Conservation (phyloP, 148 eudicot species). For the Persicaria maculosa region DNA sequence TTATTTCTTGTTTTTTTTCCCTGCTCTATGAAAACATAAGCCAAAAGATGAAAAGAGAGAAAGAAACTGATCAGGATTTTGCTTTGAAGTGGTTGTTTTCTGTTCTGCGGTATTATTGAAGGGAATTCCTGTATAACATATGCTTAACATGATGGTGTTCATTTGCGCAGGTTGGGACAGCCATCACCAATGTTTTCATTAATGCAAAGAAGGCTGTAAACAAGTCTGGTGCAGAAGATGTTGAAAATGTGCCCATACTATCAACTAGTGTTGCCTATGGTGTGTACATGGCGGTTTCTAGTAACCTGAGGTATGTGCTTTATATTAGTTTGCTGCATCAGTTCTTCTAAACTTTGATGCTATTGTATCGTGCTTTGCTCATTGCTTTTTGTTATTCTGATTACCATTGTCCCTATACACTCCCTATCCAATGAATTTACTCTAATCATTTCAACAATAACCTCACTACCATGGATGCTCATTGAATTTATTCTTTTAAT, state of each 20-base stretch:
- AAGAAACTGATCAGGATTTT: no score
- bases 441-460: no score
- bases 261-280: slow-evolving; percentile 90
- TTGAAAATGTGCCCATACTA: slow-evolving; percentile 66
- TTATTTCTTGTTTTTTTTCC: no score
- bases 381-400: no score
- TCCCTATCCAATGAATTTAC: not conserved
- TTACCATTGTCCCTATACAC: not conserved
- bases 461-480: no score
- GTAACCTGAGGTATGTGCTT: slow-evolving; percentile 76
- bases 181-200: slow-evolving; percentile 68
- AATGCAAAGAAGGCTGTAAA: slow-evolving; percentile 76
- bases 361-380: no score
- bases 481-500: no score
- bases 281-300: slow-evolving; percentile 85
- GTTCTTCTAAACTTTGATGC: not conserved
- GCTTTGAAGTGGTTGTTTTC: no score
- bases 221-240: slow-evolving; percentile 46
- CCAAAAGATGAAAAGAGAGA: no score
- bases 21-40: no score
- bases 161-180: slow-evolving; percentile 62
- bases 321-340: not conserved
- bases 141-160: not conserved
- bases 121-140: no score
- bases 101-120: no score